Evolutionary conservation across 176 grass and related monocot genomes (phyloP).

Genomic region (Bolboschoenus planiculmis): DNA sequence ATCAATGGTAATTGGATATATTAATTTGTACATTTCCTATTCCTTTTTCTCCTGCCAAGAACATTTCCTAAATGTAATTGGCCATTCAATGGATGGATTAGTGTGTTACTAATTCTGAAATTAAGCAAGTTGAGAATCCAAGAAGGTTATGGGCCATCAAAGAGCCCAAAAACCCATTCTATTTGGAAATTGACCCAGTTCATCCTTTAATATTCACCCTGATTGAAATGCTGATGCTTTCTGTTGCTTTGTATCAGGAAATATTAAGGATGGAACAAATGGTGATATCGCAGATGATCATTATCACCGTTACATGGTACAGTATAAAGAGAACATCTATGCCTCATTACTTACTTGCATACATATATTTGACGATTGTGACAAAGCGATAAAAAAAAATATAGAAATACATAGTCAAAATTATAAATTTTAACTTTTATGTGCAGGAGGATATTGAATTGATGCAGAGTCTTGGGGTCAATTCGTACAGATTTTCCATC

Average conservation of each 20-base stretch:
- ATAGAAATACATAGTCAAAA: too few relatives aligned
- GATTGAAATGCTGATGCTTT: not conserved
- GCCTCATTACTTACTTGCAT: not conserved
- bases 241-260: conserved; percentile 25
- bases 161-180: not conserved
- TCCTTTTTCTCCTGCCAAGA: not conserved
- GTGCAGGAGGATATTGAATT: conserved; percentile 49
- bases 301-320: conserved; percentile 52
- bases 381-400: too few relatives aligned
- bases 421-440: too few relatives aligned
- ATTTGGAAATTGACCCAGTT: not conserved
- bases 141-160: not conserved
- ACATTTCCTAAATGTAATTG: not conserved
- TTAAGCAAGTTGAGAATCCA: not conserved
- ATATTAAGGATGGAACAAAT: conserved; percentile 36
- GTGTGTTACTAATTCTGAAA: not conserved
- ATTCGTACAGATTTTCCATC: conserved; percentile 63
- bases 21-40: not conserved
- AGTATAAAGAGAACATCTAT: not conserved
- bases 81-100: not conserved
- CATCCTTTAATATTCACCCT: not conserved
- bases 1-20: not conserved
- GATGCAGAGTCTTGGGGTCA: conserved; percentile 45
- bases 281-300: conserved; percentile 46
- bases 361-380: not conserved